Evolutionary conservation across 345 rosid species (phyloP).

Genomic region (Boechera retrofracta): DNA sequence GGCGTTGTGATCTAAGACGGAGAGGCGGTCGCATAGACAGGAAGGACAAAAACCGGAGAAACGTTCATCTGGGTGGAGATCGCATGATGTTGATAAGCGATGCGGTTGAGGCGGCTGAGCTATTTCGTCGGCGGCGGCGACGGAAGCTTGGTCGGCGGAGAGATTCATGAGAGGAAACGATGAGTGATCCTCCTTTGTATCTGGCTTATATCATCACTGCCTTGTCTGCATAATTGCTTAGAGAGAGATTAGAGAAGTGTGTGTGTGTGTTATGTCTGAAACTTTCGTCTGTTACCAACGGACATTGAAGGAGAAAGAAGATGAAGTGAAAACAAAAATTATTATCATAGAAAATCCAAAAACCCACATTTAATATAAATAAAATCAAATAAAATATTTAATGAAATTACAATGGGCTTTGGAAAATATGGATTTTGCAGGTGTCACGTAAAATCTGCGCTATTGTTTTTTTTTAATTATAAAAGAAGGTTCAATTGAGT

Average conservation of each 20-base stretch:
- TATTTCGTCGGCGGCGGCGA: slow-evolving; percentile 45
- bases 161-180: slow-evolving; percentile 75
- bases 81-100: slow-evolving; percentile 87
- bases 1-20: slow-evolving; percentile 65
- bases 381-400: slow-evolving; percentile 38
- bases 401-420: slow-evolving; percentile 25
- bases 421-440: slow-evolving; percentile 24
- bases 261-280: slow-evolving; percentile 17
- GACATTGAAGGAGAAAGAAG: slow-evolving; percentile 51
- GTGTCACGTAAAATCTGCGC: slow-evolving; percentile 34
- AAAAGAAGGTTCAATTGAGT: slow-evolving; percentile 19
- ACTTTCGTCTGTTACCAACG: slow-evolving; percentile 65
- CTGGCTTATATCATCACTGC: slow-evolving; percentile 51
- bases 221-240: slow-evolving; percentile 30
- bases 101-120: slow-evolving; percentile 71
- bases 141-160: slow-evolving; percentile 49
- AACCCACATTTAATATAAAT: not conserved
- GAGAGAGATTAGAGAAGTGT: slow-evolving; percentile 1
- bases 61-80: slow-evolving; percentile 82
- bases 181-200: slow-evolving; percentile 47
- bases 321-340: slow-evolving; percentile 29
- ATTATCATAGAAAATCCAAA: slow-evolving; percentile 29
- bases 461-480: not conserved
- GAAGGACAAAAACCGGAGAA: slow-evolving; percentile 96
- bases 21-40: slow-evolving; percentile 98